Conservation (phyloP, 176 grass and related monocot species). For the Cymbopogon citratus region DNA sequence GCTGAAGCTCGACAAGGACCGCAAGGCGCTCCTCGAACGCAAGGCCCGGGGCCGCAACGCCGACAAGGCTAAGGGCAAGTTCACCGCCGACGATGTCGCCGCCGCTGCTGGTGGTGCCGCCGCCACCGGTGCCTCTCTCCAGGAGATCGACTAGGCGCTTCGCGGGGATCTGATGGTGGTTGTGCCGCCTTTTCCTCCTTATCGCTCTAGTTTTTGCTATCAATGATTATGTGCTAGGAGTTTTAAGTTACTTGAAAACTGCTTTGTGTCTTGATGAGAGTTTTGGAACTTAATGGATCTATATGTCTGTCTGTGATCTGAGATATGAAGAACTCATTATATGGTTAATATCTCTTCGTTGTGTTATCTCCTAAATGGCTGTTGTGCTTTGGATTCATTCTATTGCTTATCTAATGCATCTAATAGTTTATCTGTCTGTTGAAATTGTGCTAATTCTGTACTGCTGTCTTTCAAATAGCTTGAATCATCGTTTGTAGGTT, state of each 20-base stretch:
- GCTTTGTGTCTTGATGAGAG: conserved; percentile 7
- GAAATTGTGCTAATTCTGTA: neutral
- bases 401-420: neutral
- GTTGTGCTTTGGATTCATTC: neutral
- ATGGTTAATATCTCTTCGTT: neutral
- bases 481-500: neutral
- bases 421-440: neutral
- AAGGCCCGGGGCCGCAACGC: conserved; percentile 80
- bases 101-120: conserved; percentile 27
- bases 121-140: conserved; percentile 61
- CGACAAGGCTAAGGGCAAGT: conserved; percentile 96
- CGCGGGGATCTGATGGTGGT: neutral
- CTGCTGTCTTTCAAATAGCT: too few species aligned
- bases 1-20: conserved; percentile 98
- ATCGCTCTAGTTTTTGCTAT: conserved; percentile 18
- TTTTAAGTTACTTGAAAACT: conserved; percentile 8
- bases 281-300: conserved; percentile 38
- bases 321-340: conserved; percentile 31
- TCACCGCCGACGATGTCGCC: conserved; percentile 83
- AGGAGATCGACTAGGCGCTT: conserved; percentile 71
- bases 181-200: neutral
- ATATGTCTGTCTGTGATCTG: conserved; percentile 15
- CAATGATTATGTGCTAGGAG: conserved; percentile 22
- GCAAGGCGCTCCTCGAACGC: conserved; percentile 82
- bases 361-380: neutral